Conservation (phyloP, 2,329 filamentous ascomycete genomes). For the Colletotrichum simmondsii region DNA sequence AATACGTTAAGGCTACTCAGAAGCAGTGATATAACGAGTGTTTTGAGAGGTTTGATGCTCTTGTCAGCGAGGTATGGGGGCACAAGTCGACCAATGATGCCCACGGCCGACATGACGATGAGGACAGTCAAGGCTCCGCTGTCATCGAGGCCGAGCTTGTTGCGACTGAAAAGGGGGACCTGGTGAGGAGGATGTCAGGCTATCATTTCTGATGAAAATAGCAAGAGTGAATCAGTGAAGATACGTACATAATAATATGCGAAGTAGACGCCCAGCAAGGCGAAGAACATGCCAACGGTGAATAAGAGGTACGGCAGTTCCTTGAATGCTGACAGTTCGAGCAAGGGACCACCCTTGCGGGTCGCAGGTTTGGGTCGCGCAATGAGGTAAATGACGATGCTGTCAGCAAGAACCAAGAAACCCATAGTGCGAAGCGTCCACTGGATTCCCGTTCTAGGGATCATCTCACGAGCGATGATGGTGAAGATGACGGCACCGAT, state of each 20-base stretch:
- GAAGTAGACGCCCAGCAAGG: conserved; percentile 28
- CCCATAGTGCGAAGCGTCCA: conserved; percentile 71
- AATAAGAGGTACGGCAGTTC: conserved; percentile 28
- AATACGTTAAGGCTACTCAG: conserved; percentile 27
- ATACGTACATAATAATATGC: conserved; percentile 28
- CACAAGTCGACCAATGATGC: conserved; percentile 34
- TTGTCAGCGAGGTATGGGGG: conserved; percentile 35
- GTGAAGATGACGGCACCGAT: conserved; percentile 65
- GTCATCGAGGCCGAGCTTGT: neutral
- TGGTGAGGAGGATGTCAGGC: neutral
- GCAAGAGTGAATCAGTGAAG: neutral
- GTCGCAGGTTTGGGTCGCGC: conserved; percentile 13
- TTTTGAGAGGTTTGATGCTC: conserved; percentile 35
- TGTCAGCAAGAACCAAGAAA: conserved; percentile 76
- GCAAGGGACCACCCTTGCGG: conserved; percentile 10
- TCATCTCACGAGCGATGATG: conserved; percentile 61
- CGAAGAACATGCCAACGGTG: conserved; percentile 32
- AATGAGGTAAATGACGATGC: conserved; percentile 18
- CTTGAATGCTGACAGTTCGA: conserved; percentile 28
- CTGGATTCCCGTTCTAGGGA: conserved; percentile 63
- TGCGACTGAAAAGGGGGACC: conserved; percentile 23
- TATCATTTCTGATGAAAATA: neutral
- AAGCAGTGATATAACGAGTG: conserved; percentile 27
- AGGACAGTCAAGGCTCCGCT: conserved; percentile 30
- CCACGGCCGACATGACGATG: conserved; percentile 35